Evolutionary conservation across 192 early-diverging fungal genomes (phyloP), one percentile per base, ranked within the genome.

Genomic region (Coemansia sp.): DNA sequence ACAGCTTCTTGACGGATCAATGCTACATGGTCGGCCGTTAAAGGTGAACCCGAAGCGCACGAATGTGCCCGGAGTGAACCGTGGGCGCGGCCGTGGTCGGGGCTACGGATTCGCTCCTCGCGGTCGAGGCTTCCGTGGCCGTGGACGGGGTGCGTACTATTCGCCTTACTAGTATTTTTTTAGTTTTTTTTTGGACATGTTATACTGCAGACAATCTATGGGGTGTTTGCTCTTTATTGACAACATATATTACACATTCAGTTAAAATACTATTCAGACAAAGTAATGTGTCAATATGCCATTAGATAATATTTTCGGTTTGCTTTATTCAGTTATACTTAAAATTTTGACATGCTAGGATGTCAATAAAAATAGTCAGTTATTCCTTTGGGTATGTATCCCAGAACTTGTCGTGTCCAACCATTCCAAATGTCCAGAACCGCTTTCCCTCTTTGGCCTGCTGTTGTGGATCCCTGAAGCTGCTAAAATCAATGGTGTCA

Each of bases 41-140:
- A 75, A 91, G 85, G 92, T 93, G 26, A 89, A 89, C 24, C 82
- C 92, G 19, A 98, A 98, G 76, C 91, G 96, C 37, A 97, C 94
- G 41, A 98, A 98, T 64, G 77, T 98, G 43, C 94, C 95, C 8
- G 90, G 89, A n/a, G 87, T 93, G 80, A 77, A 84, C 59, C 87
- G 90, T 57, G 92, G 92, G 11, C 85, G 89, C 43, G 73, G 83
- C 3, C 78, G 90, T 1, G 85, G 86, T 20, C 82, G 89, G 48
- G 89, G 88, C 52, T 84, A 89, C 39, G 89, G 92, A 22, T 78
- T 73, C 50, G 47, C 56, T 39, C 57, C 76, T 16, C 71, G 76
- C 41, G 71, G 71, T n/a, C 76, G 76, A 32, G 75, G 75, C 16
- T 79, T 66, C 61, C 71, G 76, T 18, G 76, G 76, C 7, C 71